These are phyloP conservation scores for Phaeoacremonium minimum DNA, from an alignment of 2,329 filamentous ascomycete species.

Conservation along the genomic window DNA sequence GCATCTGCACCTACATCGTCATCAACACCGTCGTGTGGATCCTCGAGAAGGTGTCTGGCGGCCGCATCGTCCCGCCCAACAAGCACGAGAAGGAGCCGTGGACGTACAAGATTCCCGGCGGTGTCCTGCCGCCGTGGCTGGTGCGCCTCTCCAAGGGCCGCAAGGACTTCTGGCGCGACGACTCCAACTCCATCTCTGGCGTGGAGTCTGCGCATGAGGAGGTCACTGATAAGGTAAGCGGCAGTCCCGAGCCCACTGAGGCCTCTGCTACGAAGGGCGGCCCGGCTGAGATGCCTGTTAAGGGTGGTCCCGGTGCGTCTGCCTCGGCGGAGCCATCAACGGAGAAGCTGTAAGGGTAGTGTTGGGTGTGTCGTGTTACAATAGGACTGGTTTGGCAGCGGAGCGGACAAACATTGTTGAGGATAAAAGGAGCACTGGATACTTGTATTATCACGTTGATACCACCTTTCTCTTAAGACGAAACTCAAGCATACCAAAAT, in stretches of 20 bases:
- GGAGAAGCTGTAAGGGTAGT: no score
- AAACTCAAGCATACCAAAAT: no score
- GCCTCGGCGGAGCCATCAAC: no score
- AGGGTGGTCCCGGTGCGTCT: no score
- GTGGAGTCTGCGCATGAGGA: neutral
- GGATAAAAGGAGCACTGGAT: no score
- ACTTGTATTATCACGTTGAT: no score
- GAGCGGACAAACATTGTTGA: no score
- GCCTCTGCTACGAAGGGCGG: neutral
- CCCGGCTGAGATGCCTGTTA: neutral
- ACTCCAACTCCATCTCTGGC: constrained; percentile 10
- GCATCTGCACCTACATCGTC: constrained; percentile 71
- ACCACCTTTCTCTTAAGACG: no score
- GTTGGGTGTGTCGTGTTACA: no score
- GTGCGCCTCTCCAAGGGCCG: constrained; percentile 60
- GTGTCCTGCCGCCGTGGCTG: constrained; percentile 72
- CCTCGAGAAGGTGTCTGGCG: constrained; percentile 61
- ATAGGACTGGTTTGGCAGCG: no score
- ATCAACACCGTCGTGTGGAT: constrained; percentile 71
- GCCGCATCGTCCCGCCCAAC: constrained; percentile 69
- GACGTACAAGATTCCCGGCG: constrained; percentile 74
- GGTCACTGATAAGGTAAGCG: neutral
- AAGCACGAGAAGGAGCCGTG: constrained; percentile 74
- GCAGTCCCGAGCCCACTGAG: neutral
- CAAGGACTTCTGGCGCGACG: constrained; percentile 66